phyloP scores from a whole-genome alignment of 352 stramenopile genomes.

The Phytophthora pisi region DNA sequence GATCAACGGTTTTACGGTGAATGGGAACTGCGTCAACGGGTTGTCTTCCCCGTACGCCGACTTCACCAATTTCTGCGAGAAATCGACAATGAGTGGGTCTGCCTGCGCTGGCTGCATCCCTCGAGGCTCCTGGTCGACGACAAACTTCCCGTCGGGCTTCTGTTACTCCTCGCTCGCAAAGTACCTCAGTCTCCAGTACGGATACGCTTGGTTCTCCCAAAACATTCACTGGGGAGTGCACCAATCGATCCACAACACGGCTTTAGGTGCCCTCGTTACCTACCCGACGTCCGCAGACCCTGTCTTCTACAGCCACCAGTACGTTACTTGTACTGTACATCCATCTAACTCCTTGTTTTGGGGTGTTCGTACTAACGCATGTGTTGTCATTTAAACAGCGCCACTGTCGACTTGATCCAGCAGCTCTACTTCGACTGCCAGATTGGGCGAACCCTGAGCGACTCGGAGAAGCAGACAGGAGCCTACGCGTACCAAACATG shows the following conservation, averaged over 20 bases:
- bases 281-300: slow-evolving; percentile 61
- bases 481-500: slow-evolving; percentile 58
- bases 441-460: slow-evolving; percentile 56
- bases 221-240: slow-evolving; percentile 69
- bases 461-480: slow-evolving; percentile 55
- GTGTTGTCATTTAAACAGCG: slow-evolving; percentile 28
- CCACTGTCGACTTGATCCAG: slow-evolving; percentile 38
- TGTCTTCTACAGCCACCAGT: slow-evolving; percentile 83
- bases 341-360: background rate
- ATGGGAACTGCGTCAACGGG: slow-evolving; percentile 37
- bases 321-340: slow-evolving; percentile 28
- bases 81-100: slow-evolving; percentile 35
- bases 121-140: slow-evolving; percentile 50
- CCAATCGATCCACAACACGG: slow-evolving; percentile 72
- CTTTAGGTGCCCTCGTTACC: slow-evolving; percentile 51
- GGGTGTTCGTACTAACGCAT: slow-evolving; percentile 4
- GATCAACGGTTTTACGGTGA: slow-evolving; percentile 31
- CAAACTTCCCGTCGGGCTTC: slow-evolving; percentile 58
- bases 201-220: slow-evolving; percentile 53
- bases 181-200: slow-evolving; percentile 52
- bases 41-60: slow-evolving; percentile 33
- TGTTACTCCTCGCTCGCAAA: slow-evolving; percentile 55
- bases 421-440: slow-evolving; percentile 63
- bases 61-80: slow-evolving; percentile 60
- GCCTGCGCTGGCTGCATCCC: slow-evolving; percentile 60